Percentiles rank a stretch among this genome's conserved stretches.
Evolutionary conservation across 495 filamentous ascomycete species (phyloP).

Genomic region (Podospora pseudocomata): DNA sequence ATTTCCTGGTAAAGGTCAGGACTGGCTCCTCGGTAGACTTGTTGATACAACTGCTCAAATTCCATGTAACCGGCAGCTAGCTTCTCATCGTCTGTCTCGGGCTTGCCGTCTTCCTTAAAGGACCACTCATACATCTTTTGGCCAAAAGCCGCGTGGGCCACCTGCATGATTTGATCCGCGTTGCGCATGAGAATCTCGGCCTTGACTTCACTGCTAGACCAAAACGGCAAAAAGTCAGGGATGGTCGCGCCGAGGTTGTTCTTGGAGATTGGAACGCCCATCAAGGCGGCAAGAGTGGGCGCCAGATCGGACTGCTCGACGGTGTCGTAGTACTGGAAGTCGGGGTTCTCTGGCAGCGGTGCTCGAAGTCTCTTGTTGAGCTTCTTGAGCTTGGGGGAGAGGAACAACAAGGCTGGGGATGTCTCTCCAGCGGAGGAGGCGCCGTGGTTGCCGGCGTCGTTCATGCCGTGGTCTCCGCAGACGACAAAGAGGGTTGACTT

Average conservation of each 20-base stretch:
- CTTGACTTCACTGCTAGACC: constrained; percentile 57
- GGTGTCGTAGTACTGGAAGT: constrained; percentile 75
- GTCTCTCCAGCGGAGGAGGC: constrained; percentile 91
- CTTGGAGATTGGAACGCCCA: constrained; percentile 85
- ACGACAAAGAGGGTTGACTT: constrained; percentile 77
- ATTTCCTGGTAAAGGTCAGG: not conserved
- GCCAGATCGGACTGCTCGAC: constrained; percentile 93
- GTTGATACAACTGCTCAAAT: constrained; percentile 16
- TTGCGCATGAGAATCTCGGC: constrained; percentile 68
- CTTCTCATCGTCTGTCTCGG: constrained; percentile 50
- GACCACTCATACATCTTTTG: constrained; percentile 45
- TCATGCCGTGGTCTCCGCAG: constrained; percentile 97
- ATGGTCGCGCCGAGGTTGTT: constrained; percentile 93
- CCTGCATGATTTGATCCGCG: constrained; percentile 70
- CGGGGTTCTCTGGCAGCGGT: constrained; percentile 45
- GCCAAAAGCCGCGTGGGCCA: constrained; percentile 68
- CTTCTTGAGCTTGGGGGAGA: constrained; percentile 75
- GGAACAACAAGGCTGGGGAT: constrained; percentile 84
- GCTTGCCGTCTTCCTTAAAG: constrained; percentile 19
- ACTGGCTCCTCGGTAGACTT: not conserved
- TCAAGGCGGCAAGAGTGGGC: constrained; percentile 79
- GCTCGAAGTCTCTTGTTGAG: constrained; percentile 47
- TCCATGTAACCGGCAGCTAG: constrained; percentile 65
- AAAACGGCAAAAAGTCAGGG: constrained; percentile 69
- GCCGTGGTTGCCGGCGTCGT: constrained; percentile 95